phyloP scores from a whole-genome alignment of 208 protist genomes.

The Crithidia mellificae region DNA sequence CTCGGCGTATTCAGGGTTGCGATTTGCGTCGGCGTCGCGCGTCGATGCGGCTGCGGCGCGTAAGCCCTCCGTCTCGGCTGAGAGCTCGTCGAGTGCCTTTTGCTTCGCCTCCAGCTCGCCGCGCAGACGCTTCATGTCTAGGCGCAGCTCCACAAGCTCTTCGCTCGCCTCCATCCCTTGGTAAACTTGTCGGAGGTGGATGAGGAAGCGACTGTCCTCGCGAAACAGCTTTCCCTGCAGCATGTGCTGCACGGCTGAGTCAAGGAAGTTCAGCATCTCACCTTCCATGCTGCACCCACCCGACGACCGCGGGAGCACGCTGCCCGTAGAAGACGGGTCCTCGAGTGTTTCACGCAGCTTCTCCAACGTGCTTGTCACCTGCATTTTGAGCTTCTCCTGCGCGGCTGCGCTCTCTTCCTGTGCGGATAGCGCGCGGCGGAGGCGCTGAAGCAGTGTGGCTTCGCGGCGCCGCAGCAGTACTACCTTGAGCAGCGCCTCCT shows the following conservation, averaged over 20 bases:
- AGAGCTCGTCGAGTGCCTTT: conserved; percentile 48
- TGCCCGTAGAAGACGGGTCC: conserved; percentile 49
- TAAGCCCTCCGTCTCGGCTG: conserved; percentile 30
- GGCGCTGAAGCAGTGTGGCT: conserved; percentile 71
- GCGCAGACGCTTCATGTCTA: conserved; percentile 32
- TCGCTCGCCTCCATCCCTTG: conserved; percentile 52
- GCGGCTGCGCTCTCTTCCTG: conserved; percentile 51
- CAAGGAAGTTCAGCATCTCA: conserved; percentile 61
- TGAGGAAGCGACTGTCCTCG: conserved; percentile 75
- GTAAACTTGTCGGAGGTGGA: conserved; percentile 71
- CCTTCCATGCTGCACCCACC: conserved; percentile 51
- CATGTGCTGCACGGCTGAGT: conserved; percentile 40
- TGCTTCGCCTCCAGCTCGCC: conserved; percentile 42
- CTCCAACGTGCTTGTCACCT: conserved; percentile 62
- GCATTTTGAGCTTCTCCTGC: conserved; percentile 41
- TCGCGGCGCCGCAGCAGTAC: conserved; percentile 82
- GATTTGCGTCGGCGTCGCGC: conserved; percentile 1
- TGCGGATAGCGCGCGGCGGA: conserved; percentile 60
- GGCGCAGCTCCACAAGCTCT: conserved; percentile 53
- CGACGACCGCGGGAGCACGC: conserved; percentile 76
- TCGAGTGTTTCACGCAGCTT: conserved; percentile 70
- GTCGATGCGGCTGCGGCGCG: conserved; percentile 15
- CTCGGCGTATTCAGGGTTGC: conserved; percentile 16
- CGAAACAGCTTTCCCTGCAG: conserved; percentile 67
- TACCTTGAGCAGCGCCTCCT: conserved; percentile 81